Evolutionary conservation across 2,329 filamentous ascomycete species (phyloP), one percentile per base, ranked within the genome.

Genomic region (Cyphellophora europaea): DNA sequence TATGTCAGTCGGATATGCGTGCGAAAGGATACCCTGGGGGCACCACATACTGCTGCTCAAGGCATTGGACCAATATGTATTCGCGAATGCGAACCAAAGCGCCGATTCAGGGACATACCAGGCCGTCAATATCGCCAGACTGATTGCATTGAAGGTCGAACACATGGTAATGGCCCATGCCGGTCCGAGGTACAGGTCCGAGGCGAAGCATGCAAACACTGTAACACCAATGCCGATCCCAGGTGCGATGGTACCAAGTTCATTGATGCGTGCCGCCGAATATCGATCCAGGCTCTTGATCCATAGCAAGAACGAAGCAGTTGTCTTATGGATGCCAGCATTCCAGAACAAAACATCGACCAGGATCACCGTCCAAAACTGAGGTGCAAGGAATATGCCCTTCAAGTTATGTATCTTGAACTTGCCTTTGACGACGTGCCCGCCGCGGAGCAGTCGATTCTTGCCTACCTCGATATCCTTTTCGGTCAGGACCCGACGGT

Each of bases 341-440:
- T 61, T 62, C 16, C 63, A 47, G 3, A 65, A 53, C 11, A 52
- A 53, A 38, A 61, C 65, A 13, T 49, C 61, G 1, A 58, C 43
- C 1, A 55, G 53, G 32, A 3, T 73, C 66, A 67, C 63, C 11
- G 55, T 53, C 40, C 64, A 66, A 8, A 66, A 51, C 40, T 65
- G 62, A 62, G 62, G 66, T 1, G 54, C 57, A 2, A 43, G 43
- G 36, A 60, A 56, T 33, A 63, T 58, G 34, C 61, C 54, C 29
- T 47, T 48, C 29, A 63, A 37, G 6, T 63, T 54, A 15, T 47
- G 44, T 43, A 52, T 50, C 37, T 61, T 50, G 38, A 62, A 49
- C 44, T 58, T 58, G 2, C 55, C 56, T 2, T 45, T 40, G 3
- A 58, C 59, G 30, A 49, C 52, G 31, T 58, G 56, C 13, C 61